Evolutionary conservation across 192 early-diverging fungal genomes (phyloP).

Genomic region (Dispira parvispora): DNA sequence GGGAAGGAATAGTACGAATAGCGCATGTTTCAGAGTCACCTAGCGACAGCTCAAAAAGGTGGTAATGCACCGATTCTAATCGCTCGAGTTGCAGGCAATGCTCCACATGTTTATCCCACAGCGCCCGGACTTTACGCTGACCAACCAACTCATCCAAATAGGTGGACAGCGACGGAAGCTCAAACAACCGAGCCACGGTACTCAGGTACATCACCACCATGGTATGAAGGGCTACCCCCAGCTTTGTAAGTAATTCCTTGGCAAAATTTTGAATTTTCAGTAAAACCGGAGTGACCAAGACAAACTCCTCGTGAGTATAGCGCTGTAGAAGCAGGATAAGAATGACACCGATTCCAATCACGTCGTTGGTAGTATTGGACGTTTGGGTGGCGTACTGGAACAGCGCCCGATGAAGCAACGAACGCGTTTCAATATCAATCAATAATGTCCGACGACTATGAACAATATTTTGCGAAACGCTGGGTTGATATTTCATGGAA

Average conservation of each 20-base stretch:
- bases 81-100: not conserved
- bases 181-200: not conserved
- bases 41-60: not conserved
- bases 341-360: not conserved
- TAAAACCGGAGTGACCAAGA: not conserved
- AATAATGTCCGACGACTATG: slow-evolving; percentile 7
- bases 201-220: slow-evolving; percentile 1
- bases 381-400: not conserved
- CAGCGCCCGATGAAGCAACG: not conserved
- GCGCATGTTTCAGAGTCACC: not conserved
- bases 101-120: slow-evolving; percentile 1
- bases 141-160: not conserved
- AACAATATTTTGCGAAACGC: not conserved
- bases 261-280: not conserved
- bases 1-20: not conserved
- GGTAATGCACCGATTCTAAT: not conserved
- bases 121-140: not conserved
- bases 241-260: not conserved
- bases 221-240: not conserved
- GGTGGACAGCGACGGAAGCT: not conserved
- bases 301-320: slow-evolving; percentile 4
- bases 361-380: not conserved
- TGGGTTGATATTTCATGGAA: no score
- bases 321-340: slow-evolving; percentile 8
- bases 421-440: slow-evolving; percentile 9